Evolutionary conservation across 306 rosid species (phyloP), one percentile per base, ranked within the genome.

Genomic region (Inga leiocalycina): DNA sequence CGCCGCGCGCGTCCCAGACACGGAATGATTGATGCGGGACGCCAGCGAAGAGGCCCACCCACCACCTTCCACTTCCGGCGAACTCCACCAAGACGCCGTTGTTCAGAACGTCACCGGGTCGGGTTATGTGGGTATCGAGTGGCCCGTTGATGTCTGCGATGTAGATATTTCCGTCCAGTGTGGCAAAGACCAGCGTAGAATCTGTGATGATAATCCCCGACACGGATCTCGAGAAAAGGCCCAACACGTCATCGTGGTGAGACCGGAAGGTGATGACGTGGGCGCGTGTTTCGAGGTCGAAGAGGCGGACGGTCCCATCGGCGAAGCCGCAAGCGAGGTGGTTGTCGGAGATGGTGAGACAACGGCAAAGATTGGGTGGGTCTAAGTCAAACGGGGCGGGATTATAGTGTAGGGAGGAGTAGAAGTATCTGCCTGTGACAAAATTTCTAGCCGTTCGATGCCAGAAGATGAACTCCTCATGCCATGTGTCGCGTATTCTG

Each of bases 41-140:
- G 0, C 99, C 99, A 0, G 98, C 97, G 17, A 80, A 92, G 0
- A 95, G 88, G 4, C 96, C 99, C 27, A 93, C 91, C 99, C 99
- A 95, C 91, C 91, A 90, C 0, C 83, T 74, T 0, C 52, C 86
- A 9, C 86, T 80, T 0, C 98, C 99, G 0, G 91, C 84, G 46
- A 95, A 95, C 67, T 91, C 98, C 2, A 92, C 94, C 12, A 96
- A 12, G 0, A 73, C 93, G 0, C 98, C 99, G n/a, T 92, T 92
- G 17, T 86, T 80, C 0, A 91, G 72, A 15, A 88, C 88, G 11
- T 89, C 84, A 0, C 98, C 99, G 0, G 16, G 0, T 73, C 65
- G 57, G 54, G 84, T 85, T 85, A 15, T 17, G 5, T 4, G 24
- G 24, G 72, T 16, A 1, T 34, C 46, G 13, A 13, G 45, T 34